phyloP scores from a whole-genome alignment of 2,329 filamentous ascomycete species.

The Rhinocladiella similis region DNA sequence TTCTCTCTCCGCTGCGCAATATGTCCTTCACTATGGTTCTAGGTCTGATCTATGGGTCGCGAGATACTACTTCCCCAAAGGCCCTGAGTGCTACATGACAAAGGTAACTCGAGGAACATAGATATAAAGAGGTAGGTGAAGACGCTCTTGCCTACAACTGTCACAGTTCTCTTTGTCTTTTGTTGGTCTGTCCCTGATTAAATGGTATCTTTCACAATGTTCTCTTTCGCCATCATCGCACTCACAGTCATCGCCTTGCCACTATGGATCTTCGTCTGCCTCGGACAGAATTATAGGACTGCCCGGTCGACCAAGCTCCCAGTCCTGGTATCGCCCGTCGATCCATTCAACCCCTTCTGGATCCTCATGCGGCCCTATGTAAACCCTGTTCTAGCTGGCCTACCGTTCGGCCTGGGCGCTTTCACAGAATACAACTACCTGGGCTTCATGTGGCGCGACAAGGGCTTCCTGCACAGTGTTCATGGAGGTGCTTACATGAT shows the following conservation, averaged over 20 bases:
- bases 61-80: too few relatives aligned
- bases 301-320: slow-evolving; percentile 6
- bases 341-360: slow-evolving; percentile 14
- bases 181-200: too few relatives aligned
- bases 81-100: too few relatives aligned
- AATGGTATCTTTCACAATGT: too few relatives aligned
- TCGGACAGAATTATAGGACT: slow-evolving; percentile 9
- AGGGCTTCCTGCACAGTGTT: background rate
- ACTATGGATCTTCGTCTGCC: slow-evolving; percentile 1
- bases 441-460: slow-evolving; percentile 8
- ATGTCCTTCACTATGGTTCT: too few relatives aligned
- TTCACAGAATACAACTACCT: slow-evolving; percentile 11
- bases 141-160: too few relatives aligned
- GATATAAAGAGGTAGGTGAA: too few relatives aligned
- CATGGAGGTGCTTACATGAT: slow-evolving; percentile 7
- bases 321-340: slow-evolving; percentile 11
- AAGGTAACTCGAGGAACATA: too few relatives aligned
- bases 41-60: too few relatives aligned
- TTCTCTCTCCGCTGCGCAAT: too few relatives aligned
- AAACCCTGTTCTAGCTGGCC: slow-evolving; percentile 2
- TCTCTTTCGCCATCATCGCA: background rate
- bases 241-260: background rate
- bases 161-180: too few relatives aligned
- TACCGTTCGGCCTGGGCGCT: slow-evolving; percentile 6
- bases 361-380: slow-evolving; percentile 4